phyloP scores from a whole-genome alignment of 2,329 filamentous ascomycete species.

The Aspergillus sojae region DNA sequence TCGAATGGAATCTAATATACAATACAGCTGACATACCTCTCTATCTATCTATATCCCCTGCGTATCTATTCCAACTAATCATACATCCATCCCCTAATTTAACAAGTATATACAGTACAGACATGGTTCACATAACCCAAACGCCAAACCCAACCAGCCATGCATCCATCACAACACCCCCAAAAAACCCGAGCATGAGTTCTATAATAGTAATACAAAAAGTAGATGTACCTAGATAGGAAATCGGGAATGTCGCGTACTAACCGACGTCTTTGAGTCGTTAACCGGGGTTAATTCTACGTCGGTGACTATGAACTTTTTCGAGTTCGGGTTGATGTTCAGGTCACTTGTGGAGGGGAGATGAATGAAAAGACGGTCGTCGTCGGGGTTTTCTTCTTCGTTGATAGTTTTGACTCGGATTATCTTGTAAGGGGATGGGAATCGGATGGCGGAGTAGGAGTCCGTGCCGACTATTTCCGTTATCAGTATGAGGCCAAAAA shows the following conservation, averaged over 20 bases:
- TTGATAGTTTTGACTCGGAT: neutral
- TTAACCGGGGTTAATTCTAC: neutral
- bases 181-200: neutral
- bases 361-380: neutral
- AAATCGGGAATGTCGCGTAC: neutral
- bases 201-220: neutral
- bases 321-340: neutral
- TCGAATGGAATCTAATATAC: neutral
- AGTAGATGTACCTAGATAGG: neutral
- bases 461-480: neutral
- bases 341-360: neutral
- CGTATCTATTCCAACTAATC: neutral
- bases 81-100: neutral
- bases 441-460: constrained; percentile 3
- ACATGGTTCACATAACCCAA: neutral
- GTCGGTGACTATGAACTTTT: neutral
- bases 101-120: neutral
- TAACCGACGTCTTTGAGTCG: neutral
- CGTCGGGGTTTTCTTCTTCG: neutral
- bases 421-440: neutral
- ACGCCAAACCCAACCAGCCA: neutral
- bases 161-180: neutral
- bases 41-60: neutral
- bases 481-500: neutral
- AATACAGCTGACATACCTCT: neutral